Percentiles rank a stretch among this genome's conserved stretches.
These are phyloP conservation scores for Metschnikowia bowlesiae DNA, from an alignment of 805 yeast genomes.

Conservation along the genomic window DNA sequence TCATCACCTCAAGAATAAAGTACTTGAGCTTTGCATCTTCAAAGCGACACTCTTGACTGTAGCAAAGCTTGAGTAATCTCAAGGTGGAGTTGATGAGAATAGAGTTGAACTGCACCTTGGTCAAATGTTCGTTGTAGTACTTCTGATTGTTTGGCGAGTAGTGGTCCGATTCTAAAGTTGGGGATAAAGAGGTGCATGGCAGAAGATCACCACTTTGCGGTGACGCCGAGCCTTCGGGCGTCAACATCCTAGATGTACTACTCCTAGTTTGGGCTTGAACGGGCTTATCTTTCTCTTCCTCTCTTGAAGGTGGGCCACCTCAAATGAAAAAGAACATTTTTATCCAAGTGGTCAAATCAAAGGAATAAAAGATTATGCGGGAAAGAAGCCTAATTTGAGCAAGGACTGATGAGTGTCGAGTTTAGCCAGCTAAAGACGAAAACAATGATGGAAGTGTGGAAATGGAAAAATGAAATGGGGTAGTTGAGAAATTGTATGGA, in stretches of 20 bases:
- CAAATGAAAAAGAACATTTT: constrained; percentile 6
- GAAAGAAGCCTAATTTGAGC: not conserved
- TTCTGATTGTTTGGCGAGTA: constrained; percentile 35
- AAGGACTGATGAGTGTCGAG: not conserved
- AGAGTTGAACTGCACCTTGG: constrained; percentile 38
- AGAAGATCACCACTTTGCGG: constrained; percentile 10
- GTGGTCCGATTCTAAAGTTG: constrained; percentile 13
- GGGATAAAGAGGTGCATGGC: constrained; percentile 5
- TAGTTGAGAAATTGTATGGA: too few species aligned
- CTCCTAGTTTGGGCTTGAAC: not conserved
- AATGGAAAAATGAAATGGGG: too few species aligned
- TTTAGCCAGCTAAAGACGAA: constrained; percentile 3
- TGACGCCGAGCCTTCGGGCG: constrained; percentile 13
- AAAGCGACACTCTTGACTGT: constrained; percentile 10
- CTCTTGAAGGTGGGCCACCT: constrained; percentile 1
- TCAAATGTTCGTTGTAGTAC: constrained; percentile 37
- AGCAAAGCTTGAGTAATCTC: constrained; percentile 33
- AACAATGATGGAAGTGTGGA: not conserved
- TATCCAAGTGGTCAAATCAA: not conserved
- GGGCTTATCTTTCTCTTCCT: constrained; percentile 1
- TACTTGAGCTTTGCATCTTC: constrained; percentile 20
- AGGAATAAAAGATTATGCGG: not conserved
- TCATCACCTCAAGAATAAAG: constrained; percentile 40
- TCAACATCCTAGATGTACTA: constrained; percentile 6
- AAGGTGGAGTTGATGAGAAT: constrained; percentile 35